Evolutionary conservation across 2,329 filamentous ascomycete species (phyloP).

Genomic region (Tolypocladium sp.): DNA sequence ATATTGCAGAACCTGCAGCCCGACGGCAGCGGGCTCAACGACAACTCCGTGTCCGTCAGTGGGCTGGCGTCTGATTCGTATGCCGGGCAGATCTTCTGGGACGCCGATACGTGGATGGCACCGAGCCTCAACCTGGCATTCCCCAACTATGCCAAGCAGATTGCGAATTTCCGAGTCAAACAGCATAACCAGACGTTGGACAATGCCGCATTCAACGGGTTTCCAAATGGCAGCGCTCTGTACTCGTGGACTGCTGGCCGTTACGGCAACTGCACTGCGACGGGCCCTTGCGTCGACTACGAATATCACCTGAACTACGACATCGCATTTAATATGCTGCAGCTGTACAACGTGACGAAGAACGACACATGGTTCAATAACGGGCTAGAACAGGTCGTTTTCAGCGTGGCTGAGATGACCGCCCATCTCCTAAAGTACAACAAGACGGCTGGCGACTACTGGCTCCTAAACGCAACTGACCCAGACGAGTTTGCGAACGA

Average conservation of each 20-base stretch:
- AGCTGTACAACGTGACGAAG: neutral
- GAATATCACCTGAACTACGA: constrained; percentile 64
- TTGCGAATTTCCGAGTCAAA: constrained; percentile 16
- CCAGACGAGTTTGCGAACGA: constrained; percentile 64
- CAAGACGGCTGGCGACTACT: neutral
- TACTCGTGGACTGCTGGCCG: constrained; percentile 61
- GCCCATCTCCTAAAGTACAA: neutral
- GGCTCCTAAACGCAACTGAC: constrained; percentile 38
- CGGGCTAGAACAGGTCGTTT: neutral
- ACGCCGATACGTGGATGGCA: constrained; percentile 19
- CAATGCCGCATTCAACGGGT: constrained; percentile 35
- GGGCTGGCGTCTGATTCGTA: constrained; percentile 18
- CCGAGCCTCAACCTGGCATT: constrained; percentile 15
- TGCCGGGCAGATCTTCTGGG: constrained; percentile 19
- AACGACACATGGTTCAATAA: neutral
- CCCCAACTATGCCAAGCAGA: constrained; percentile 14
- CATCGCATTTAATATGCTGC: constrained; percentile 54
- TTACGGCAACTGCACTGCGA: constrained; percentile 54
- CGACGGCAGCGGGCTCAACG: constrained; percentile 30
- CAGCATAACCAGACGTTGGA: constrained; percentile 39
- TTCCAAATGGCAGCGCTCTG: constrained; percentile 44
- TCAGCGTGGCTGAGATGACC: neutral
- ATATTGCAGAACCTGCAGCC: constrained; percentile 44
- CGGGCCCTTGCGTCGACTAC: constrained; percentile 58
- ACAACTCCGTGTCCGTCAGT: constrained; percentile 14